Base-by-base conservation (phyloP, 768 basidiomycete species). In the Serendipita sp. region DNA sequence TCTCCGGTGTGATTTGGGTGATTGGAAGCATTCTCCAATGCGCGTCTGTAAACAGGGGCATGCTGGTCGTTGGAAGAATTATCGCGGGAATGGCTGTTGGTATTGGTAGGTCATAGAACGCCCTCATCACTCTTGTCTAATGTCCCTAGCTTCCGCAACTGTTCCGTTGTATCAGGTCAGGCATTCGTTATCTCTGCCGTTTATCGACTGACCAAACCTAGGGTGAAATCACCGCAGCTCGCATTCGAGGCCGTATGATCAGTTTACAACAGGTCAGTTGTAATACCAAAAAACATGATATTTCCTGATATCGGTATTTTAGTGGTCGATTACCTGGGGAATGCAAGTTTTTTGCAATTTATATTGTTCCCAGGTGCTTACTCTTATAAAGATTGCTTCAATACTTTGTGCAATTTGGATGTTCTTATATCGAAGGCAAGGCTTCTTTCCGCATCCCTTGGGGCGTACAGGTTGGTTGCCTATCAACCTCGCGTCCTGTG, bases 371-470 rank as follows among this genome's bases (percentile, higher is more conserved):
- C 5, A 51, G 16, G 18, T 18, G 8, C 48, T 51, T 16, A 51
- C 8, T 45, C n/a, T 24, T 44, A 45, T 15, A 7, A 3, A 66
- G 66, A 70, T 76, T 86, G 68, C 73, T 89, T 48, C 86, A 87
- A 67, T 84, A 88, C 75, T 87, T 87, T 72, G 79, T 87, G 67
- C 82, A 86, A 68, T 65, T 87, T 66, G 86, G 86, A 7, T 86
- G 83, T 71, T 88, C 85, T 5, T 85, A 85, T 71, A 85, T 88
- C 71, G 73, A 83, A 18, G 84, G 86, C 37, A 77, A 72, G 11
- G 85, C 86, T 0, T 86, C 86, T 0, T 89, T 88, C 80, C 83
- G 87, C 30, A 85, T 89, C 68, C 88, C 87, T 8, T 88, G 86
- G 86, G 85, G 84, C 65, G 74, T 89, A 32, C 54, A 65, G 58